These are phyloP conservation scores for Trapa bicornis DNA, from an alignment of 345 rosid species.

Conservation along the genomic window DNA sequence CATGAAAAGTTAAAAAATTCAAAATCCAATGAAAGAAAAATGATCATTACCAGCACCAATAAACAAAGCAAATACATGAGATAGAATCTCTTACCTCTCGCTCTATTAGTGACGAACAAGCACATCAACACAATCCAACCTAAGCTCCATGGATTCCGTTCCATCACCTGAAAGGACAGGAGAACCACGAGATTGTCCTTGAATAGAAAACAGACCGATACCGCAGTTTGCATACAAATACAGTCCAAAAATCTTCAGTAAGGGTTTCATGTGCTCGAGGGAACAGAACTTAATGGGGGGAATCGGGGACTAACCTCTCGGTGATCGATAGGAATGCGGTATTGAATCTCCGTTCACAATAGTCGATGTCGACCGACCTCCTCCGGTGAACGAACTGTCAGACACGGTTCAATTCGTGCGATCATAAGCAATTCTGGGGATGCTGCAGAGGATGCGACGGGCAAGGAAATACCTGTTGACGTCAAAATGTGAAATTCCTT, in stretches of 20 bases:
- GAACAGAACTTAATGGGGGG: not conserved
- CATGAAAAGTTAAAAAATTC: not conserved
- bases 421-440: not conserved
- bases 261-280: not conserved
- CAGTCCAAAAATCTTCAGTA: not conserved
- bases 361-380: not conserved
- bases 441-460: not conserved
- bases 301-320: not conserved
- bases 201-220: not conserved
- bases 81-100: constrained; percentile 1
- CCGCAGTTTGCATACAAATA: not conserved
- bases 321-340: not conserved
- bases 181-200: not conserved
- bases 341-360: not conserved
- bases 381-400: not conserved
- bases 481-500: not conserved
- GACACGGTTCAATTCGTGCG: no score
- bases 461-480: not conserved
- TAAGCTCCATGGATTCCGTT: constrained; percentile 2
- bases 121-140: constrained; percentile 11
- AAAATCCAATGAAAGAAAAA: not conserved
- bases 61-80: not conserved
- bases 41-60: not conserved
- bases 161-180: constrained; percentile 6
- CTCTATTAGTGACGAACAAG: constrained; percentile 3